phyloP scores from a whole-genome alignment of 345 rosid genomes.

The Anastatica hierochuntica region DNA sequence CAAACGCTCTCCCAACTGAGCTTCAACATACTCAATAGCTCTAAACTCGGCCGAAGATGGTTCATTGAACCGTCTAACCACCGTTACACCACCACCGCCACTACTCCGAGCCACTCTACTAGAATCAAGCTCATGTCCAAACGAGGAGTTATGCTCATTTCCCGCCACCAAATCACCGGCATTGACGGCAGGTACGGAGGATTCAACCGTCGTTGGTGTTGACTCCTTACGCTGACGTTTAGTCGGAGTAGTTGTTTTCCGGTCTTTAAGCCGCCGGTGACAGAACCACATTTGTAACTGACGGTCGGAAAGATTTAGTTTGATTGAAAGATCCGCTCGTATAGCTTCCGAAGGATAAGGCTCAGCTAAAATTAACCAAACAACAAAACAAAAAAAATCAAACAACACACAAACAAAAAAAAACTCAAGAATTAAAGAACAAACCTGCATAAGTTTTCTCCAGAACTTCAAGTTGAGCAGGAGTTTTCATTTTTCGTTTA shows the following conservation, averaged over 20 bases:
- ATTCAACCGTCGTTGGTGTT: conserved; percentile 7
- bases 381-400: not conserved
- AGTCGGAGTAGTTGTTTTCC: conserved; percentile 37
- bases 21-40: conserved; percentile 63
- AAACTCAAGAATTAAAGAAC: not conserved
- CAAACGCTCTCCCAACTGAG: conserved; percentile 72
- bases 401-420: not conserved
- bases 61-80: conserved; percentile 44
- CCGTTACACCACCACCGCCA: conserved; percentile 33
- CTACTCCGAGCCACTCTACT: conserved; percentile 28
- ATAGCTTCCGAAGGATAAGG: conserved; percentile 67
- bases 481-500: conserved; percentile 88
- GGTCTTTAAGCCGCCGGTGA: conserved; percentile 82
- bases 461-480: conserved; percentile 77
- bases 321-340: conserved; percentile 61
- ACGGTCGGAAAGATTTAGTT: conserved; percentile 73
- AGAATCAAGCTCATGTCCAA: conserved; percentile 31
- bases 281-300: conserved; percentile 99
- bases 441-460: conserved; percentile 74
- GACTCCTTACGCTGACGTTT: conserved; percentile 52
- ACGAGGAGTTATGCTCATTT: conserved; percentile 24
- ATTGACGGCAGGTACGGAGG: conserved; percentile 5
- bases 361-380: conserved; percentile 35
- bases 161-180: conserved; percentile 30
- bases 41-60: conserved; percentile 46